These are phyloP conservation scores for Tulasnella sp. DNA, from an alignment of 768 basidiomycete species.

Conservation along the genomic window DNA sequence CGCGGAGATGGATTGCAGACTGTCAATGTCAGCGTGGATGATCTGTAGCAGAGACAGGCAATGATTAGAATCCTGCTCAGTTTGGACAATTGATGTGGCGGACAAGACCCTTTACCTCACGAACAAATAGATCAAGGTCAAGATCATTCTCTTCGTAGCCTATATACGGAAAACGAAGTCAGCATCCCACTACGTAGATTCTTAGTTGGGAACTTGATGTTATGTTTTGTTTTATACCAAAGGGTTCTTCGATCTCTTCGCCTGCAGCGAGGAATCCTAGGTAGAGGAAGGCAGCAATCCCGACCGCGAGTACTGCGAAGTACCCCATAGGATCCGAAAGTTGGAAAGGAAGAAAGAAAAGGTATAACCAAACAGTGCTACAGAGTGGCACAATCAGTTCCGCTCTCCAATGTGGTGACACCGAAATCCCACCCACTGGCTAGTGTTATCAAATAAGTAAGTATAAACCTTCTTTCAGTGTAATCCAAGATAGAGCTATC, in stretches of 20 bases:
- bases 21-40: slow-evolving; percentile 45
- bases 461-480: background rate
- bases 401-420: too few relatives aligned
- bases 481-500: background rate
- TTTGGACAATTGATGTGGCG: too few relatives aligned
- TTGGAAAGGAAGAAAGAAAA: slow-evolving; percentile 71
- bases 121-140: slow-evolving; percentile 38
- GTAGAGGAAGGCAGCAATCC: slow-evolving; percentile 58
- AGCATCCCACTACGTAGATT: slow-evolving; percentile 64
- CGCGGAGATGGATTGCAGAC: slow-evolving; percentile 40
- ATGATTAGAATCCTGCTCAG: background rate
- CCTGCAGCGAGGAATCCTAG: slow-evolving; percentile 63
- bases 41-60: slow-evolving; percentile 44
- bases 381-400: background rate
- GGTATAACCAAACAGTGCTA: slow-evolving; percentile 58
- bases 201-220: slow-evolving; percentile 31
- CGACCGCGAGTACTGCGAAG: slow-evolving; percentile 55
- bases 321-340: slow-evolving; percentile 50
- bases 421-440: slow-evolving; percentile 18
- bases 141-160: slow-evolving; percentile 64
- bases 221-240: slow-evolving; percentile 22
- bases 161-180: too few relatives aligned
- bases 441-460: slow-evolving; percentile 18
- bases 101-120: background rate
- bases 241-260: slow-evolving; percentile 24